Base-by-base conservation (phyloP, 768 basidiomycete genomes). In the Pulveroboletus sp. region DNA sequence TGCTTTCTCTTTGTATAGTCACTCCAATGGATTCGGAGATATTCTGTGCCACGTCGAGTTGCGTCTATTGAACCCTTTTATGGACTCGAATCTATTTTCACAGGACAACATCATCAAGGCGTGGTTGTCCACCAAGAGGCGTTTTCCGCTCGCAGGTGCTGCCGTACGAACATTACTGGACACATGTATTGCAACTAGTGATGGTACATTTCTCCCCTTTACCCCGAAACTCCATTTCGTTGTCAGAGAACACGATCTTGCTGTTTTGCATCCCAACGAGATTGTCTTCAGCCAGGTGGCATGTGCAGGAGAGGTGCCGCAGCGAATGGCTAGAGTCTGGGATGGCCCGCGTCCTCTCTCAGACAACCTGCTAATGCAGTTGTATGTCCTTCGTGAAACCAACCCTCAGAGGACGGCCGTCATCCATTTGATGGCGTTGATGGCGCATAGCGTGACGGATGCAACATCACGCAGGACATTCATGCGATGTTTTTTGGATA, bases 361-460 rank as follows among this genome's bases (percentile, higher is more conserved):
- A 14, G 63, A 73, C 51, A 53, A 72, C 14, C 49, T 75, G 13
- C 66, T 78, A 6, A 70, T 73, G 5, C 71, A 72, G 25, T 34
- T 81, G 2, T 64, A 71, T 41, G 59, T 81, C 45, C 63, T 78
- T 23, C 62, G 57, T 40, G 71, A 72, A 46, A 62, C 60, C 6
- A 38, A 33, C 23, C 2, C 47, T 10, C 72, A 76, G 53, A 49
- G 57, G 13, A 46, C 61, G 2, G 64, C 66, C 20, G 60, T 49
- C 4, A 62, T 73, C 41, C 75, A 82, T 51, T 35, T 80, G 39
- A 42, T 79, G 21, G 57, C 78, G 20, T 58, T 72, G 38, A 61
- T 71, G 10, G 72, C 79, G 0, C 81, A 84, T 57, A 63, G 66
- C 42, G 75, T 82, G 38, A 71, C 75, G 0, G 81, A 84, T 57